Evolutionary conservation across 805 yeast genomes (phyloP).

Genomic region (Saturnispora gosingensis): DNA sequence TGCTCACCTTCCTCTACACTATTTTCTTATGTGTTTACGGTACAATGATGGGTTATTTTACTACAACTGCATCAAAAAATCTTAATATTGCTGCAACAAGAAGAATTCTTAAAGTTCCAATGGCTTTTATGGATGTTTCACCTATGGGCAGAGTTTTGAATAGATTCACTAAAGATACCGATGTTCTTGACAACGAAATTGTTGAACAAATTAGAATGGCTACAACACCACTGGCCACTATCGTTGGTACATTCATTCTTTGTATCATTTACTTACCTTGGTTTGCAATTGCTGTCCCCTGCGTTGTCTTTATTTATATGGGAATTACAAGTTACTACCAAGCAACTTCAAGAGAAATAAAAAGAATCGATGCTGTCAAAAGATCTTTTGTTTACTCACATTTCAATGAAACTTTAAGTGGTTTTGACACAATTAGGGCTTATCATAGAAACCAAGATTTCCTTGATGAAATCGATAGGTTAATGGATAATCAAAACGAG

Average conservation of each 20-base stretch:
- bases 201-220: conserved; percentile 60
- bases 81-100: conserved; percentile 44
- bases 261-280: conserved; percentile 67
- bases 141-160: conserved; percentile 84
- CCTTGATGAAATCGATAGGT: conserved; percentile 33
- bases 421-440: conserved; percentile 56
- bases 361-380: conserved; percentile 63
- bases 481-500: conserved; percentile 57
- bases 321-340: conserved; percentile 49
- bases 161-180: conserved; percentile 83
- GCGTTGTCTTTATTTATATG: conserved; percentile 37
- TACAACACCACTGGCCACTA: conserved; percentile 41
- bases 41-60: conserved; percentile 37
- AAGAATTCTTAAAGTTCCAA: conserved; percentile 63
- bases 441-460: conserved; percentile 37
- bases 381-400: conserved; percentile 64
- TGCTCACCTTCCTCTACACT: conserved; percentile 45
- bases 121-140: conserved; percentile 75
- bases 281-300: conserved; percentile 61
- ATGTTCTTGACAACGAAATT: conserved; percentile 71
- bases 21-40: conserved; percentile 36
- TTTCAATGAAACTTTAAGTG: conserved; percentile 60
- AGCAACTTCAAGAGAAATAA: conserved; percentile 65
- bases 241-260: conserved; percentile 55
- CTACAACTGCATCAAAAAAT: conserved; percentile 44